Evolutionary conservation across 179 eudicot genomes (phyloP).

Genomic region (Beta corolliflora): DNA sequence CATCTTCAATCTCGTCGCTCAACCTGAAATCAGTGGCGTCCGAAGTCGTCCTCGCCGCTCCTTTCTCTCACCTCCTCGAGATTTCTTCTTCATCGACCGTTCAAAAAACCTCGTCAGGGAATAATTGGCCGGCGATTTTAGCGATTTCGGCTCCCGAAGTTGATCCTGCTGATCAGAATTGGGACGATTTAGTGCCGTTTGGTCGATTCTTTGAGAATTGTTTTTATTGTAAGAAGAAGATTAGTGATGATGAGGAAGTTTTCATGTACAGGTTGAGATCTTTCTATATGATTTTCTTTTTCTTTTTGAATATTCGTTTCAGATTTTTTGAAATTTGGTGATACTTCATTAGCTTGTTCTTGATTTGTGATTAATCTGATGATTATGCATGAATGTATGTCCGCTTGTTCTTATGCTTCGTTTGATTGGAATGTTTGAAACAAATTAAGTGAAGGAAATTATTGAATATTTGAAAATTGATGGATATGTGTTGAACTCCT

Average conservation of each 20-base stretch:
- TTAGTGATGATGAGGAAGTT: background rate
- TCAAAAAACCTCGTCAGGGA: too few relatives aligned
- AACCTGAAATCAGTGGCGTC: too few relatives aligned
- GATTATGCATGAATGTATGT: background rate
- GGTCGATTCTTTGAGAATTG: background rate
- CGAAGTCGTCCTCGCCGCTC: too few relatives aligned
- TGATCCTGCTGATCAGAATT: background rate
- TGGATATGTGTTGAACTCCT: background rate
- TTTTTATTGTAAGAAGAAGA: background rate
- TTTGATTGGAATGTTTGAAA: background rate
- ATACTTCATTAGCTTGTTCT: background rate
- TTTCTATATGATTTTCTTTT: background rate
- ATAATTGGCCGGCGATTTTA: background rate
- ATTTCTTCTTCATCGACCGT: too few relatives aligned
- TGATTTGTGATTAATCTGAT: background rate
- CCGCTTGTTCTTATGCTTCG: background rate
- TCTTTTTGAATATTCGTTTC: background rate
- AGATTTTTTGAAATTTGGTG: background rate
- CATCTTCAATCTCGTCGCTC: too few relatives aligned
- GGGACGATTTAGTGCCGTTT: background rate
- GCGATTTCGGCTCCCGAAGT: background rate
- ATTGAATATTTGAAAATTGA: background rate
- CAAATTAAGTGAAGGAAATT: background rate
- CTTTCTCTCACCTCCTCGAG: too few relatives aligned
- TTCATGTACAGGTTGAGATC: slow-evolving; percentile 3